A percentile compares a stretch with the other conserved stretches of the same genome.
Conservation (phyloP, 139 green algal genomes). For the Coccomyxa sp. region DNA sequence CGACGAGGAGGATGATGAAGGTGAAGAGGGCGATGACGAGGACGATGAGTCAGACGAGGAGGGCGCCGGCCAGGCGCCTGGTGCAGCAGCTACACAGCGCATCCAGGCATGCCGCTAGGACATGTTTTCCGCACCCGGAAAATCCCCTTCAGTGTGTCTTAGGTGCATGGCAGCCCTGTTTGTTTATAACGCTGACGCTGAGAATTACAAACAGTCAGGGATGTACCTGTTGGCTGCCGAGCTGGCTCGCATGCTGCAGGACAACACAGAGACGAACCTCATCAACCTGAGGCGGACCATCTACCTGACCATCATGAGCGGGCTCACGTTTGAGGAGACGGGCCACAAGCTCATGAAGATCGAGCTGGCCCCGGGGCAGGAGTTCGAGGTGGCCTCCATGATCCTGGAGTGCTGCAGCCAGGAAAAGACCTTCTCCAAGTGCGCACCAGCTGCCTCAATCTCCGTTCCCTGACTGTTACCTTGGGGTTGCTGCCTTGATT, state of each 20-base stretch:
- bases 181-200: too few species aligned
- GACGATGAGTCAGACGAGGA: conserved; percentile 41
- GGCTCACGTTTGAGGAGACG: conserved; percentile 98
- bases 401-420: conserved; percentile 96
- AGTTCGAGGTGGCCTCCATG: conserved; percentile 92
- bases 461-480: too few species aligned
- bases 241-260: conserved; percentile 35
- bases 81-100: neutral
- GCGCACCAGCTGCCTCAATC: neutral
- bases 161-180: too few species aligned
- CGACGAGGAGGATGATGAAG: conserved; percentile 44
- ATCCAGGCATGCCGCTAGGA: too few species aligned
- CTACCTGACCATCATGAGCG: conserved; percentile 99
- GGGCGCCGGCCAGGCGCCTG: conserved; percentile 15
- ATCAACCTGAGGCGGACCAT: conserved; percentile 98
- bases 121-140: too few species aligned
- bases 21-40: conserved; percentile 18
- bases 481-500: too few species aligned
- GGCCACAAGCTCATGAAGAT: conserved; percentile 99
- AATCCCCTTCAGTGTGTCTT: too few species aligned
- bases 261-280: conserved; percentile 85
- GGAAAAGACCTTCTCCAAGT: conserved; percentile 58
- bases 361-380: conserved; percentile 54
- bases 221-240: neutral
- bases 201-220: too few species aligned